phyloP scores from a whole-genome alignment of 345 rosid species.

The Acer yangbiense region DNA sequence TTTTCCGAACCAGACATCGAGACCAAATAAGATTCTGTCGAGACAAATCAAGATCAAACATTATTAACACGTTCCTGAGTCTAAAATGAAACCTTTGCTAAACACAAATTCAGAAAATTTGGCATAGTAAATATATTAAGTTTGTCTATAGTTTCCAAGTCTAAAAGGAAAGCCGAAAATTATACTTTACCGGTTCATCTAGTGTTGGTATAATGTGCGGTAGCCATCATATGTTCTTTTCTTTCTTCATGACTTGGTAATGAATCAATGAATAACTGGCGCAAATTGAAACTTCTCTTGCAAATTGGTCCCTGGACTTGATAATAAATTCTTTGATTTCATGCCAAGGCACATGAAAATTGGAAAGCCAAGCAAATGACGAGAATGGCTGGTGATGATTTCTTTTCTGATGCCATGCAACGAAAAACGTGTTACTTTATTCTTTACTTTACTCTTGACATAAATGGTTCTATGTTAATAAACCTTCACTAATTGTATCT shows the following conservation, averaged over 20 bases:
- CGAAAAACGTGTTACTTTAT: constrained; percentile 26
- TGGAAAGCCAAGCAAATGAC: background rate
- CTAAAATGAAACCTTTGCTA: too few species aligned
- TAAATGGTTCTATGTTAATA: background rate
- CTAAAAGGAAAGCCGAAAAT: background rate
- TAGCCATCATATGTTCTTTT: background rate
- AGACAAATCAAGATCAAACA: too few species aligned
- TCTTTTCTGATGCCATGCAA: constrained; percentile 22
- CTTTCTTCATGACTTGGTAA: background rate
- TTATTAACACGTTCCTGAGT: too few species aligned
- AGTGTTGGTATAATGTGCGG: background rate
- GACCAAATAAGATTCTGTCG: too few species aligned
- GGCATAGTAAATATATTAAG: too few species aligned
- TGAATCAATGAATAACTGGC: background rate
- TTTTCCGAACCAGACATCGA: too few species aligned
- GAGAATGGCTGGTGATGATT: background rate
- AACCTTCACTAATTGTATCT: background rate
- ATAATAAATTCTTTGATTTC: constrained; percentile 30
- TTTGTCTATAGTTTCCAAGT: background rate
- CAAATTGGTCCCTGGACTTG: background rate
- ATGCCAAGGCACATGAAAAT: constrained; percentile 8
- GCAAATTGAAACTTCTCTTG: background rate
- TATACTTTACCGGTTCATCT: background rate
- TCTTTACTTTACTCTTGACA: constrained; percentile 29
- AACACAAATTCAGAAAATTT: too few species aligned